Evolutionary conservation across 2,329 filamentous ascomycete species (phyloP), one percentile per base, ranked within the genome.

Genomic region (Alternaria postmessia): DNA sequence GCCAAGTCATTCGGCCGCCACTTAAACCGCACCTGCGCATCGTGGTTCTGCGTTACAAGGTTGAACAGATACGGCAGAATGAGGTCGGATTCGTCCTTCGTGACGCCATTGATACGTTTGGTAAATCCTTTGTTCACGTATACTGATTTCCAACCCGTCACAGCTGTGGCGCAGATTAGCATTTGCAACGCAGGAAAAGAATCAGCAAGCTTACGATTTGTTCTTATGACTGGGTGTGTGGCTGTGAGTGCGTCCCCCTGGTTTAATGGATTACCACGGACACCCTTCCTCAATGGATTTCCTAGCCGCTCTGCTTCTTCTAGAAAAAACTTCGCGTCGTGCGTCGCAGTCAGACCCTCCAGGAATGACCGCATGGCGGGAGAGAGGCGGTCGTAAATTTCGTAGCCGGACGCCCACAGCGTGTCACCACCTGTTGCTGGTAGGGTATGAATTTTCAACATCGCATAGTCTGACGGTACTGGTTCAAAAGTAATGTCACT

Each of bases 131-230:
- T 74, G 59, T 74, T 74, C 1, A 74, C n/a, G 72, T 75, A 71
- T 68, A 81, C 42, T 63, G 73, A 36, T 78, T 88, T 88, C 87
- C 87, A 89, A 0, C 87, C 87, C 0, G 87, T 89, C 0, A 89
- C 86, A 0, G 87, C 71, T 74, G 38, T 34, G 4, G 1, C 14
- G n/a, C 4, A 5, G 12, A 26, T 49, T 12, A 43, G 32, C 16
- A 12, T n/a, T 1, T 16, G 16, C 7, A 47, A 38, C 6, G 5
- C 16, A 28, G 26, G 1, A 7, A 0, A 43, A 39, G 12, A 6
- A 1, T 39, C n/a, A 20, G 8, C 22, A 24, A 9, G 54, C 67
- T 63, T 65, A 73, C 71, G 87, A 64, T 89, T 88, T 7, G 87
- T 89, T n/a, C 87, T 82, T 2, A 89, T 80, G 1, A 89, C 81